Base-by-base conservation (phyloP, 805 yeast genomes). In the Ogataea glucozyma region DNA sequence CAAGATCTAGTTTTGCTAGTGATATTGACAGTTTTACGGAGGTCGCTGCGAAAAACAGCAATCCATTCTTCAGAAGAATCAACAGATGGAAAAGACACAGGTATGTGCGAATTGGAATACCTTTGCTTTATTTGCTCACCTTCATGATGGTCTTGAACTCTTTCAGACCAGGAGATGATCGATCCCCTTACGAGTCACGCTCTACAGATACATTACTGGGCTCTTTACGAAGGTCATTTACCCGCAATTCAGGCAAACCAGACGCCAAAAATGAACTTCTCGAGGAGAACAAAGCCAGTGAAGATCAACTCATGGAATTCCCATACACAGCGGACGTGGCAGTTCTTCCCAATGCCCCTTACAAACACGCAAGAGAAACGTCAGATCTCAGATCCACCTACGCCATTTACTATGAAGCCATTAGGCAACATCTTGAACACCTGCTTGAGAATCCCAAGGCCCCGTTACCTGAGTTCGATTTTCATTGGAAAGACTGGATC, bases 401-500 rank as follows among this genome's bases (percentile, higher is more conserved):
- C 6, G 46, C 60, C 1, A 51, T 69, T 4, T 68, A 68, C 38
- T 51, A 61, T 12, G 69, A 65, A 41, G 58, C 62, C 1, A 54
- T 69, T 24, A 57, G 61, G 29, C 54, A 58, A 29, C 66, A 62
- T 38, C 57, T 48, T 43, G 46, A 41, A 48, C 56, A 47, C 42
- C 38, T 53, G 49, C 45, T 56, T 47, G 13, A 49, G 17, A 40
- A 54, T 29, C 46, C 69, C 35, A 42, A 59, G 48, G 48, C 50
- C n/a, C 42, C 48, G 6, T 70, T 71, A 2, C 67, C 72, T 0
- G 64, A 58, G 13, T 60, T 67, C 33, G 65, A 58, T 14, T 77
- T 78, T 59, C 76, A 76, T 49, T 78, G 82, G 83, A 67, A 66
- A 43, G 83, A 78, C 54, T 77, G 81, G 74, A 67, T 69, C 4